These are phyloP conservation scores for Hericium coralloides DNA, from an alignment of 768 basidiomycete genomes.

Conservation along the genomic window DNA sequence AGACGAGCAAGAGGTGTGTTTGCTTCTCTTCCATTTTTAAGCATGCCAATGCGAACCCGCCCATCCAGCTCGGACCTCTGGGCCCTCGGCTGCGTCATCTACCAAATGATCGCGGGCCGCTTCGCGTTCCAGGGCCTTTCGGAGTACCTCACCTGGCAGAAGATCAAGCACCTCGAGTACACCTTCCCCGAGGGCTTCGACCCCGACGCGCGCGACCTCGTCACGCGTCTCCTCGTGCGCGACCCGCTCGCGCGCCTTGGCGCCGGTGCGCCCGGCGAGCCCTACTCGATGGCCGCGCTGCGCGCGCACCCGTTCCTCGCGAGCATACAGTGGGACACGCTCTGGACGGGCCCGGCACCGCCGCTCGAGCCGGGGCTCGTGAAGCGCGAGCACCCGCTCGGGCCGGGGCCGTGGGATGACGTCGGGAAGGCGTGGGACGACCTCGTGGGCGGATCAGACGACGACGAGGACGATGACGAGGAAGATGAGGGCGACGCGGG, in stretches of 20 bases:
- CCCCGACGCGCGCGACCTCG: conserved; percentile 68
- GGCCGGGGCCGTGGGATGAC: conserved; percentile 37
- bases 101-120: conserved; percentile 84
- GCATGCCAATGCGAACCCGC: neutral
- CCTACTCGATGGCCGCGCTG: conserved; percentile 36
- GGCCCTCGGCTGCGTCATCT: conserved; percentile 92
- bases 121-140: conserved; percentile 90
- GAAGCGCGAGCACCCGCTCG: conserved; percentile 31
- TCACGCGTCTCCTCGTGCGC: conserved; percentile 67
- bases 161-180: conserved; percentile 85
- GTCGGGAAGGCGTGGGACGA: conserved; percentile 47
- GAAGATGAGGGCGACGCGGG: neutral
- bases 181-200: conserved; percentile 84
- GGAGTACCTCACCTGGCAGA: conserved; percentile 92
- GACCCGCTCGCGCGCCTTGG: conserved; percentile 57
- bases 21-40: neutral
- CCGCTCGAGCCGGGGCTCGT: conserved; percentile 49
- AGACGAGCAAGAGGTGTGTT: conserved; percentile 67
- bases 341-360: conserved; percentile 62
- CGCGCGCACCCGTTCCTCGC: conserved; percentile 56
- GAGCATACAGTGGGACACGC: conserved; percentile 45
- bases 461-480: conserved; percentile 9
- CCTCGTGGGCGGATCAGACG: conserved; percentile 16
- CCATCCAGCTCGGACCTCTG: conserved; percentile 77
- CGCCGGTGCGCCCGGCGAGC: conserved; percentile 33